Evolutionary conservation across 2,329 filamentous ascomycete species (phyloP), one percentile per base, ranked within the genome.

Genomic region (Grosmannia huntii): DNA sequence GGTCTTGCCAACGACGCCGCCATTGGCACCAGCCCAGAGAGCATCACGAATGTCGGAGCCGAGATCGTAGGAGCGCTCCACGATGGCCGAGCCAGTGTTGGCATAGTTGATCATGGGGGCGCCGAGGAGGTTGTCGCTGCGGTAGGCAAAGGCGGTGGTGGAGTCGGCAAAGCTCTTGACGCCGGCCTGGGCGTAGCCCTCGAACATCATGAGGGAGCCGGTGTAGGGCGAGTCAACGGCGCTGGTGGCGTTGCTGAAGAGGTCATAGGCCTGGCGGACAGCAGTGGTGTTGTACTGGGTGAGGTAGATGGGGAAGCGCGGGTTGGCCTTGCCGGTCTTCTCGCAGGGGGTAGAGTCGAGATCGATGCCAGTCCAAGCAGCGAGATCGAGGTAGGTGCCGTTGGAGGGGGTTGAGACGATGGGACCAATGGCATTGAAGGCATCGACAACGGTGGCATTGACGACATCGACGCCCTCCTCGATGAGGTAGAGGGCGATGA

Each of bases 201-300:
- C 80, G 57, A 82, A 77, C 73, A 82, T 75, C 67, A 81, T 77
- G 51, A 80, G 61, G 21, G 69, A 68, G 63, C 60, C 57, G 25
- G 59, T 57, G 49, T 70, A 71, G 28, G 64, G 66, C 36, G 62
- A 61, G 19, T 65, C 64, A 16, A 60, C 52, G 41, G 59, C 62
- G n/a, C 62, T 66, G 44, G 64, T 65, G 6, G 65, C 64, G 9
- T 62, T 58, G 5, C 61, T 64, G 64, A 72, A 75, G 19, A 66
- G 58, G n/a, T 69, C 64, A 63, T 70, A 73, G 33, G 63, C 62
- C 56, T 64, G 38, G 25, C 60, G 59, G 58, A 68, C 64, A 31
- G 70, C 66, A 2, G 63, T 58, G 9, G 65, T 53, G 60, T 73
- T 67, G 68, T 73, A 77, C 1, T 61, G 41, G 52, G 71, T 57